phyloP scores from a whole-genome alignment of 2,329 filamentous ascomycete species.

The Fusarium secorum region DNA sequence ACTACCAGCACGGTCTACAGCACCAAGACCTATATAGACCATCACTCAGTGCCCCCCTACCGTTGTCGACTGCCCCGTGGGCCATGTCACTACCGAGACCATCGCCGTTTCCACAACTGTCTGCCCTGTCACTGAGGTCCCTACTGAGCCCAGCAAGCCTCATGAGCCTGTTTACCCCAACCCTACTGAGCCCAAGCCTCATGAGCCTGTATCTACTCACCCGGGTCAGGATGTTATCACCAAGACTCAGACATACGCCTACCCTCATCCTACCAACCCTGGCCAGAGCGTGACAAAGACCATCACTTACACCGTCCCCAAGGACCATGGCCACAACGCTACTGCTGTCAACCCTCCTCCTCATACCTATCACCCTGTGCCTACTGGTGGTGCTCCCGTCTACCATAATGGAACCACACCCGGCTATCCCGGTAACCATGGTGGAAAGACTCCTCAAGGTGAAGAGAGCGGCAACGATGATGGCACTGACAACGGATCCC shows the following conservation, averaged over 20 bases:
- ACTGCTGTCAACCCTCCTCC: conserved; percentile 32
- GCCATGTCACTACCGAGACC: conserved; percentile 35
- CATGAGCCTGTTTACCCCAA: conserved; percentile 21
- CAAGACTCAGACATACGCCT: conserved; percentile 39
- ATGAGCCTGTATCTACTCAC: conserved; percentile 28
- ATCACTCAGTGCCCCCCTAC: conserved; percentile 30
- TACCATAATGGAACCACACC: conserved; percentile 28
- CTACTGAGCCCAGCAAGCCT: conserved; percentile 29
- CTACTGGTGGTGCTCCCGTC: conserved; percentile 25
- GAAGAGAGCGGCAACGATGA: conserved; percentile 8
- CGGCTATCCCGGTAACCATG: conserved; percentile 19
- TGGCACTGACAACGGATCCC: conserved; percentile 1
- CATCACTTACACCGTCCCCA: conserved; percentile 39
- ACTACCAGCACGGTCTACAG: conserved; percentile 34
- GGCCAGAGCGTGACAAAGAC: conserved; percentile 38
- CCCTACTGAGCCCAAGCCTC: conserved; percentile 33
- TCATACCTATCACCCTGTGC: conserved; percentile 31
- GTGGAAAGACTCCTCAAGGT: conserved; percentile 29
- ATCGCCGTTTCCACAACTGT: conserved; percentile 35
- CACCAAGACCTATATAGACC: conserved; percentile 38
- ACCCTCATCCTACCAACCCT: conserved; percentile 38
- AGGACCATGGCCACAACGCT: conserved; percentile 24
- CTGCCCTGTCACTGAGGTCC: conserved; percentile 31
- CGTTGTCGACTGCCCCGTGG: conserved; percentile 29
- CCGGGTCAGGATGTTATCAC: conserved; percentile 36